Evolutionary conservation across 129 eudicot genomes (phyloP).

Genomic region (Centaurea solstitialis): DNA sequence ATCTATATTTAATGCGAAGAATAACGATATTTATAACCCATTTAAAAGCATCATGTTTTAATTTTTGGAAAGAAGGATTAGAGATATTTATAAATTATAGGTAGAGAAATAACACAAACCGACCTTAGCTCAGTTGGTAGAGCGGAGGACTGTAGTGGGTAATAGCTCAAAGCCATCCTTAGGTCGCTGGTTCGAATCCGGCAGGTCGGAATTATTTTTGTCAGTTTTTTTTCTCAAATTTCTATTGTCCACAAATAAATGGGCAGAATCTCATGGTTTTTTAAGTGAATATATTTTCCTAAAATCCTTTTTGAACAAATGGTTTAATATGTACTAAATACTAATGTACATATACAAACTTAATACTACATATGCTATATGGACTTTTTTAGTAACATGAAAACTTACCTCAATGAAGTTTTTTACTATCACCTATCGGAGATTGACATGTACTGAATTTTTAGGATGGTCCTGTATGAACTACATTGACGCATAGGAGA

Average conservation of each 20-base stretch:
- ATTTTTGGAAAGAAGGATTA: background rate
- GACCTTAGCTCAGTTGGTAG: constrained; percentile 71
- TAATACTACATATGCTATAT: too few relatives aligned
- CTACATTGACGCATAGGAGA: background rate
- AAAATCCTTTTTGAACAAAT: too few relatives aligned
- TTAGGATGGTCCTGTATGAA: background rate
- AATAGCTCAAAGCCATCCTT: background rate
- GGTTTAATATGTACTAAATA: too few relatives aligned
- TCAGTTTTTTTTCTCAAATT: background rate
- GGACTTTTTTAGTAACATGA: too few relatives aligned
- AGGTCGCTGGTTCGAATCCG: constrained; percentile 99
- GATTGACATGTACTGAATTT: background rate
- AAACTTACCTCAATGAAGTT: too few relatives aligned
- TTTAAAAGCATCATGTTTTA: too few relatives aligned
- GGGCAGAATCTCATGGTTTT: too few relatives aligned
- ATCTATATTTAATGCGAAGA: too few relatives aligned
- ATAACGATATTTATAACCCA: background rate
- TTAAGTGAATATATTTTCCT: background rate
- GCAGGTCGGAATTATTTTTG: constrained; percentile 77
- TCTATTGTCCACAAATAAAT: too few relatives aligned
- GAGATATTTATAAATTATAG: background rate
- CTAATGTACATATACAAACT: too few relatives aligned
- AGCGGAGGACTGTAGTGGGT: constrained; percentile 65
- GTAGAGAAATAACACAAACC: constrained; percentile 8
- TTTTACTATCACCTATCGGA: too few relatives aligned